phyloP scores from a whole-genome alignment of 139 green algal genomes.

The Chlamydomonas sp. region DNA sequence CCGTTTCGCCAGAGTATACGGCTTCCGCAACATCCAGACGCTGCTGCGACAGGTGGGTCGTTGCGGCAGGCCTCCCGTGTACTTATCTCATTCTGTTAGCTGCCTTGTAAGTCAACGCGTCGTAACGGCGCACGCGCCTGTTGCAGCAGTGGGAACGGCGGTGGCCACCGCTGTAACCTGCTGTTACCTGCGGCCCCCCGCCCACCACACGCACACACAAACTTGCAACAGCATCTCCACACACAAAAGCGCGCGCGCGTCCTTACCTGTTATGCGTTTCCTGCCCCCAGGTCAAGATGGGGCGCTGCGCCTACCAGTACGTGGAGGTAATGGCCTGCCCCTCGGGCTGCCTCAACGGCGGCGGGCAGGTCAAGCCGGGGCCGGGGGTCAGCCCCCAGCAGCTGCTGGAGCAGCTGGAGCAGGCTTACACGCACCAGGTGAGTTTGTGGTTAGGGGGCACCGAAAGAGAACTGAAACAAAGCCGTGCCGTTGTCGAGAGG shows the following conservation, averaged over 20 bases:
- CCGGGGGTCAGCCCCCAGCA: slow-evolving; percentile 52
- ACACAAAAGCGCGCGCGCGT: no score
- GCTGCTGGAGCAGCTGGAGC: slow-evolving; percentile 58
- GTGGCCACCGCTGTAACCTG: not conserved
- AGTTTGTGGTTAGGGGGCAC: slow-evolving; percentile 8
- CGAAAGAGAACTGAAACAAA: not conserved
- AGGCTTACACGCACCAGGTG: slow-evolving; percentile 61
- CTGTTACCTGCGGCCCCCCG: not conserved
- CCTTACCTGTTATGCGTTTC: no score
- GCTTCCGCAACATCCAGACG: slow-evolving; percentile 98
- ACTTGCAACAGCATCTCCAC: no score
- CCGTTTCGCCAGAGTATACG: slow-evolving; percentile 86
- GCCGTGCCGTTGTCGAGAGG: no score
- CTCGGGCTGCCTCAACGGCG: slow-evolving; percentile 93
- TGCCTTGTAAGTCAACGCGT: not conserved
- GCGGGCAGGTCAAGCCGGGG: slow-evolving; percentile 83
- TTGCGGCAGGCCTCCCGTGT: slow-evolving; percentile 23
- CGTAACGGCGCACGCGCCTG: not conserved
- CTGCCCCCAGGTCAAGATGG: slow-evolving; percentile 75
- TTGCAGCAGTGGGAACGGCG: not conserved
- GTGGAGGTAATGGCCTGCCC: slow-evolving; percentile 98
- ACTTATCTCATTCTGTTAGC: not conserved
- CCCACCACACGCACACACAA: not conserved
- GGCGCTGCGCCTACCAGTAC: slow-evolving; percentile 88
- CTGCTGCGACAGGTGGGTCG: slow-evolving; percentile 83